Evolutionary conservation across 176 grass and related monocot species (phyloP).

Genomic region (Melocanna baccifera): DNA sequence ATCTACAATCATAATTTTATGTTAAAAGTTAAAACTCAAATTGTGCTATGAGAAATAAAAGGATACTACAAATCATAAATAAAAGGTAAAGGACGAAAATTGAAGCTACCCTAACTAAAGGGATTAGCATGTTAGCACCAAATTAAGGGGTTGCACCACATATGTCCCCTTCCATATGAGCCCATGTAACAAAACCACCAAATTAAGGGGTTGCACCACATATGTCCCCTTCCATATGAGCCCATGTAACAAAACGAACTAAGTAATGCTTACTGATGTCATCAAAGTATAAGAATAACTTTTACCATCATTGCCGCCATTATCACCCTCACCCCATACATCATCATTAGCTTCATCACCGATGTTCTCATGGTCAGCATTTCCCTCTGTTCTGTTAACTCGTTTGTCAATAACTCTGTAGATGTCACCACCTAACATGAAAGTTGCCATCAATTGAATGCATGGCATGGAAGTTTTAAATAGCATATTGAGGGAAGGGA

Average conservation of each 20-base stretch:
- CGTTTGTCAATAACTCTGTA: constrained; percentile 88
- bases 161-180: neutral
- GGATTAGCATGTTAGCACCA: neutral
- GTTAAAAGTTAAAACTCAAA: neutral
- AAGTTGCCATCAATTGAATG: constrained; percentile 15
- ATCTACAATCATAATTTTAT: neutral
- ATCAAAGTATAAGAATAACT: neutral
- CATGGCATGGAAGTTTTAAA: neutral
- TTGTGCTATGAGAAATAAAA: neutral
- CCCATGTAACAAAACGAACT: neutral
- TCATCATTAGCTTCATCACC: constrained; percentile 44
- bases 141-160: constrained; percentile 1
- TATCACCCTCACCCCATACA: constrained; percentile 29
- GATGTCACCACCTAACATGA: constrained; percentile 50
- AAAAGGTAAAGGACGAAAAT: neutral
- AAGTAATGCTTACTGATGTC: neutral
- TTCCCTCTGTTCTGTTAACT: constrained; percentile 44
- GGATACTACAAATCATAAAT: neutral
- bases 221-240: neutral
- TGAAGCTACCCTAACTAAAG: neutral
- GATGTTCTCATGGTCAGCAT: constrained; percentile 43
- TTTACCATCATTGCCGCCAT: constrained; percentile 27
- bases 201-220: too few relatives aligned
- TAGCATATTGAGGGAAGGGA: neutral
- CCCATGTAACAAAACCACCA: neutral